These are phyloP conservation scores for Plantago coronopus DNA, from an alignment of 305 asterid species.

Conservation along the genomic window DNA sequence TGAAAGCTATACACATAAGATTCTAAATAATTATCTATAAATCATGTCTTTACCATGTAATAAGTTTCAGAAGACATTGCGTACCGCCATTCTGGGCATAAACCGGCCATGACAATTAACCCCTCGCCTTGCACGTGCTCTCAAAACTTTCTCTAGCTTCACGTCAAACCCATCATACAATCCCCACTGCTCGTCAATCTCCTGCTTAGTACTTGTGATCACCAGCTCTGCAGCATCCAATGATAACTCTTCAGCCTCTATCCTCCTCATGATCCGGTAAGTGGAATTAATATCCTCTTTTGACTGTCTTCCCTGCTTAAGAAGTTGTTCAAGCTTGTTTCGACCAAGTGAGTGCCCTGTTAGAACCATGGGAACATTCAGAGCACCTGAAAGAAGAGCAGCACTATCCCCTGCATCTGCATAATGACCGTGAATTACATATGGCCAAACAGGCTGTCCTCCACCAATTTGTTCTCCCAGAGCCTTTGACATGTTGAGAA, in stretches of 20 bases:
- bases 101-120: slow-evolving; percentile 75
- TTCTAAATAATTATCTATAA: too few relatives aligned
- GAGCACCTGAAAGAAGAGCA: slow-evolving; percentile 76
- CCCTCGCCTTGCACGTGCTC: slow-evolving; percentile 73
- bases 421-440: slow-evolving; percentile 79
- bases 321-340: slow-evolving; percentile 77
- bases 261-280: slow-evolving; percentile 76
- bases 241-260: slow-evolving; percentile 75
- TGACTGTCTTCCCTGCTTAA: slow-evolving; percentile 74
- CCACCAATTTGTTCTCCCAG: slow-evolving; percentile 69
- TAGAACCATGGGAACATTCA: slow-evolving; percentile 83
- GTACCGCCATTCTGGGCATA: slow-evolving; percentile 91
- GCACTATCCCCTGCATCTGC: slow-evolving; percentile 92
- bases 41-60: too few relatives aligned
- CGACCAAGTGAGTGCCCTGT: slow-evolving; percentile 86
- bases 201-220: slow-evolving; percentile 81
- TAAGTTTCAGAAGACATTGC: slow-evolving; percentile 11
- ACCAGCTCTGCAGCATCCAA: slow-evolving; percentile 81
- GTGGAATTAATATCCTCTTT: slow-evolving; percentile 81
- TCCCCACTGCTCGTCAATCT: slow-evolving; percentile 91
- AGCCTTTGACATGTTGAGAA: slow-evolving; percentile 69
- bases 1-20: background rate
- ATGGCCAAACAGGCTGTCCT: slow-evolving; percentile 80
- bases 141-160: slow-evolving; percentile 64
- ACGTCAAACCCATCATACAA: slow-evolving; percentile 83